Base-by-base conservation (phyloP, 1,284 basidiomycete species). In the Tylopilus orsonianus region DNA sequence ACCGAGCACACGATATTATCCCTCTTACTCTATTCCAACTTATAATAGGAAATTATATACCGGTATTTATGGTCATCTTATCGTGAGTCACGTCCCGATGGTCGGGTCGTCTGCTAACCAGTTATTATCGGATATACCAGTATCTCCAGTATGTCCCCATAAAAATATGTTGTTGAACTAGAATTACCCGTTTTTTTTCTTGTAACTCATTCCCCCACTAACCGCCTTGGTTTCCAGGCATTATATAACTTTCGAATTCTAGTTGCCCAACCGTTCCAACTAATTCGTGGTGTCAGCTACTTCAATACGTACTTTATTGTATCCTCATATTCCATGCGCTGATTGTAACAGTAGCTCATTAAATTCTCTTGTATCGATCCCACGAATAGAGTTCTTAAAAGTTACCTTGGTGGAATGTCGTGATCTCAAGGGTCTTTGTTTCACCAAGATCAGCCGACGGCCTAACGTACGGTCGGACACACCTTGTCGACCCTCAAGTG, bases 331-430 rank as follows among this genome's bases (percentile, higher is more conserved):
- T 14, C 16, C 33, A 8, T n/a, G 10, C 10, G 4, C 29, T 38
- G 29, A 58, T n/a, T 64, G 61, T 66, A 66, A 51, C 56, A 13
- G 45, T 65, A 65, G 43, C 13, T 41, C 32, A 14, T 27, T 13
- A 14, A 35, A 36, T n/a, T 13, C 37, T 29, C 32, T 42, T 46
- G 36, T 52, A 49, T 52, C 42, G 2, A 42, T 29, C 13, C 20
- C 22, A 33, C 40, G 18, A 55, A 52, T 53, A 48, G 32, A 55
- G 2, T 20, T 24, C 4, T 24, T 39, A 24, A 22, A 37, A 33
- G 40, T 8, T 19, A n/a, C 38, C 29, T 5, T 18, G n/a, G 32
- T 36, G 16, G 27, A 34, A 24, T 16, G 16, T 35, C 30, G 8
- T 13, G 9, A 18, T 18, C 36, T 27, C 10, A 22, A n/a, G 7